Evolutionary conservation across 2,329 filamentous ascomycete genomes (phyloP), one percentile per base, ranked within the genome.

Genomic region (Coniochaeta prunicola): DNA sequence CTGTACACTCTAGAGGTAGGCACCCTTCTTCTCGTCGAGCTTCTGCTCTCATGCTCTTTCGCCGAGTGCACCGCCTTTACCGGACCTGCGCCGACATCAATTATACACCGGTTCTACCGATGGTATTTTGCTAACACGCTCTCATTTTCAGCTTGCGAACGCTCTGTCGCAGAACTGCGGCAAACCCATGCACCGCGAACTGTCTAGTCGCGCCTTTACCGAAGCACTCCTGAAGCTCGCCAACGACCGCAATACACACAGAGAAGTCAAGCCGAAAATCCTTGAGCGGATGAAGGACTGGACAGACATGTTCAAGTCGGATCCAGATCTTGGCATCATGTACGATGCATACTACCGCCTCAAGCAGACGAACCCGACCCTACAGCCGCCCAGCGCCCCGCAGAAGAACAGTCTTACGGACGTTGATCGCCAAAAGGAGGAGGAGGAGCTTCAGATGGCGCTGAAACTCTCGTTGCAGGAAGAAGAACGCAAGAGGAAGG

Each of bases 391-490:
- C 0, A 96, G 92, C 59, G 96, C 96, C 64, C 94, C 94, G 3
- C 89, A 89, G 67, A 99, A 99, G 80, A 90, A 88, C 61, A 87
- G 91, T 65, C 91, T 99, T 62, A 97, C 93, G 53, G 89, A 96
- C 34, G 67, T 89, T 53, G 94, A 99, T 73, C 85, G 94, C 63
- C 89, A 91, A 74, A 96, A 96, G 75, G 94, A 99, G 74, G 94
- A 99, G 62, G 92, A 97, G 56, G 94, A 99, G 75, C 78, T 99
- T 58, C 94, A 97, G 73, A 96, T 97, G 86, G 94, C 94, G 1
- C 80, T 99, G 55, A 92, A 89, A 68, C 80, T 99, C 68, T 97
- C 92, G 48, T 83, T 99, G 66, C 91, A 96, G 71, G 94, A 99
- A 62, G 93, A 96, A 68, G 81, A 84, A 64, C 77, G 79, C 62